These are phyloP conservation scores for Hypoxylon trugodes DNA, from an alignment of 495 filamentous ascomycete genomes.

Conservation along the genomic window DNA sequence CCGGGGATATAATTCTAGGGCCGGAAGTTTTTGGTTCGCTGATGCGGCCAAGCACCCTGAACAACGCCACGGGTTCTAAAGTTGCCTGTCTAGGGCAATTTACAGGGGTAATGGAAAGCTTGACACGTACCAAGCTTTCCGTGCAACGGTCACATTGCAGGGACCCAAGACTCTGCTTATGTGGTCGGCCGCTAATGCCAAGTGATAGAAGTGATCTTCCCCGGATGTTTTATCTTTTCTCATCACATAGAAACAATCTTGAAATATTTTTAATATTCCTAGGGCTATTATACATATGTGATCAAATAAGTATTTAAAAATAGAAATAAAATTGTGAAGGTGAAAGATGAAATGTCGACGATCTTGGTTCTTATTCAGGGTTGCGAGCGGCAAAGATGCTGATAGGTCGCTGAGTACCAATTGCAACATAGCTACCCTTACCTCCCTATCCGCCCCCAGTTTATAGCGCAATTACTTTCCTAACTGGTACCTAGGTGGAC, in stretches of 20 bases:
- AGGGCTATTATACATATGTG: neutral
- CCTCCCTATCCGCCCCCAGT: conserved; percentile 17
- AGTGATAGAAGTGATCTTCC: conserved; percentile 10
- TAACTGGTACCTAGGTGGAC: conserved; percentile 15
- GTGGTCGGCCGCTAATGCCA: conserved; percentile 13
- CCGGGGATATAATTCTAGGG: conserved; percentile 33
- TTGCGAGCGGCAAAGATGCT: conserved; percentile 4
- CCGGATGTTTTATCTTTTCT: neutral
- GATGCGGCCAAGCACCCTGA: conserved; percentile 32
- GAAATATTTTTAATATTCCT: neutral
- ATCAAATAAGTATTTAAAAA: conserved; percentile 28
- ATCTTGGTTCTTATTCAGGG: conserved; percentile 31
- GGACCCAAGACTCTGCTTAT: conserved; percentile 15
- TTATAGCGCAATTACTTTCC: conserved; percentile 20
- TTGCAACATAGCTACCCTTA: conserved; percentile 19
- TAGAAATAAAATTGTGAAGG: conserved; percentile 22
- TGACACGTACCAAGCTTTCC: conserved; percentile 38
- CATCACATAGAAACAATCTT: conserved; percentile 3
- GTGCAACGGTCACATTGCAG: conserved; percentile 37
- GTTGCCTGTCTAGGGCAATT: conserved; percentile 24
- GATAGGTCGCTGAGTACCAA: conserved; percentile 27
- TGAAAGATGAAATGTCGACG: conserved; percentile 2
- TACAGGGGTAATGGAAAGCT: conserved; percentile 35
- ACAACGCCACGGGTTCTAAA: conserved; percentile 21
- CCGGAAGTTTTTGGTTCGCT: conserved; percentile 26